Percentiles rank a stretch among this genome's conserved stretches.
phyloP scores from a whole-genome alignment of 176 grass and related monocot species.

The Aegilops bicornis region DNA sequence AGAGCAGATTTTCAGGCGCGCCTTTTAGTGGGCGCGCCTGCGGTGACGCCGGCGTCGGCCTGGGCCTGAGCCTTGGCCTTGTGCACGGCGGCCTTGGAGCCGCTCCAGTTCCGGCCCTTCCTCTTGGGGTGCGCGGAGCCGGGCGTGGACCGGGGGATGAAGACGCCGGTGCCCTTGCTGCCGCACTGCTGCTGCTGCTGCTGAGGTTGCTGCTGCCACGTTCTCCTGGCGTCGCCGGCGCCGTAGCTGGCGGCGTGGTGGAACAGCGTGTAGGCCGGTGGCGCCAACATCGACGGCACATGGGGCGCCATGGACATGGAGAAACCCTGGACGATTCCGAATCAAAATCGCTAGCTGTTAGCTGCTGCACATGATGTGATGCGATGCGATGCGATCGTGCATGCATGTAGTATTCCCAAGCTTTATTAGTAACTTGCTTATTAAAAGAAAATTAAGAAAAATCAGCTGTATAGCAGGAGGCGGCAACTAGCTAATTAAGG shows the following conservation, averaged over 20 bases:
- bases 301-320: conserved; percentile 26
- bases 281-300: conserved; percentile 47
- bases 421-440: not conserved
- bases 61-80: conserved; percentile 9
- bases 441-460: not conserved
- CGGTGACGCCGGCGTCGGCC: not conserved
- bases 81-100: not conserved
- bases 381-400: conserved; percentile 30
- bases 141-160: conserved; percentile 54
- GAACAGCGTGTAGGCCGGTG: conserved; percentile 54
- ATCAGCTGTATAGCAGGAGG: not conserved
- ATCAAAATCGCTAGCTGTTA: conserved; percentile 6
- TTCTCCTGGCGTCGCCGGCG: not conserved
- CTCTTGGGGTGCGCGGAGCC: conserved; percentile 24
- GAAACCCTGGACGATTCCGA: conserved; percentile 40
- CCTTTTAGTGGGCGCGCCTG: not conserved
- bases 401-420: not conserved
- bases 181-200: conserved; percentile 29
- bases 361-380: conserved; percentile 25
- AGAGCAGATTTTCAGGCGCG: not conserved
- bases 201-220: not conserved
- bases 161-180: conserved; percentile 68
- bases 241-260: conserved; percentile 49
- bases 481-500: not conserved
- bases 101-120: conserved; percentile 23